Base-by-base conservation (phyloP, 441 rosid genomes). In the Isatis lusitanica region DNA sequence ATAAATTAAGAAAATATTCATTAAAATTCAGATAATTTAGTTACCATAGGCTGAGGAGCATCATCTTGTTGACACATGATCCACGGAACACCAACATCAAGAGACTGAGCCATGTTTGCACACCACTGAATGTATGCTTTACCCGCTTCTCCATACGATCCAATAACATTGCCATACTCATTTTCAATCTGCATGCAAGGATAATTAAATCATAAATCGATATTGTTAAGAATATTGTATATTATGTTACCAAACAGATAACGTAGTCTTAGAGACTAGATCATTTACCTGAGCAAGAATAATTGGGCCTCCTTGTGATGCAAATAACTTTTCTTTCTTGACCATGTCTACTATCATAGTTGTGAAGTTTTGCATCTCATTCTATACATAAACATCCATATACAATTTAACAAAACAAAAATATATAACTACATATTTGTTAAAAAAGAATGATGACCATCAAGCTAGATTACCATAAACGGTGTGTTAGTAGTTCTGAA, bases 11-110 rank as follows among this genome's bases (percentile, higher is more conserved):
- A 2, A 66, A 12, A 53, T 39, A 47, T 24, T 26, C 7, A 30
- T 57, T 12, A 30, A 50, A 17, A n/a, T 46, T 35, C 36, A 42
- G 1, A 2, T 16, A 24, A 30, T 13, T 0, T 30, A 63, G 16
- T 70, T 52, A 90, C 91, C 85, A 93, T 85, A 6, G 91, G 88
- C 3, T 70, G 64, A 4, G 97, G 97, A 9, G 97, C 90, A 63
- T 83, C 78, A 1, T 33, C 31, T 70, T 91, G 84, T 69, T 91
- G 86, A 75, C 96, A 89, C 97, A 94, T 94, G 5, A 94, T 69
- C 97, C 96, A 94, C 5, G 97, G 97, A 10, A 92, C 81, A 9
- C 89, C 92, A 57, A 88, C 35, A 3, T 82, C 17, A 15, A 66
- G 86, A 12, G 86, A 70, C 10, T 71, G 40, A 28, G 91, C 97